phyloP scores from a whole-genome alignment of 208 protist genomes.

The Leishmania tarentolae region DNA sequence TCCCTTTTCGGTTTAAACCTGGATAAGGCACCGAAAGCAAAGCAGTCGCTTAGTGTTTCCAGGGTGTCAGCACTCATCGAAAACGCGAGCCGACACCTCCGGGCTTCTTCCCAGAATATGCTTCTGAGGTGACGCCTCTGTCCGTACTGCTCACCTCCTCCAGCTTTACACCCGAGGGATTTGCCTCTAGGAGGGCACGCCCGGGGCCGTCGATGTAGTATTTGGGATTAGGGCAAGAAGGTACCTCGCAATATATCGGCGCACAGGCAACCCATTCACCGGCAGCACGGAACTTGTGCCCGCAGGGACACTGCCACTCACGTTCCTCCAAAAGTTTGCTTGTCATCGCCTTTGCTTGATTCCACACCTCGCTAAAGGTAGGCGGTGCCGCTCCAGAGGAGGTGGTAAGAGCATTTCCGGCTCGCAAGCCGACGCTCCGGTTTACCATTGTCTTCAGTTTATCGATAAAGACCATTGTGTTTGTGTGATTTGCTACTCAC shows the following conservation, averaged over 20 bases:
- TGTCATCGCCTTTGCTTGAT: slow-evolving; percentile 60
- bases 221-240: slow-evolving; percentile 89
- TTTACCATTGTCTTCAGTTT: slow-evolving; percentile 84
- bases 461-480: slow-evolving; percentile 56
- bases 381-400: slow-evolving; percentile 39
- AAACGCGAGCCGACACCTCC: slow-evolving; percentile 74
- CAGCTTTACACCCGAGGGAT: slow-evolving; percentile 81
- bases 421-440: slow-evolving; percentile 44
- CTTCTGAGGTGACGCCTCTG: not conserved
- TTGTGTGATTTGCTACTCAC: not conserved
- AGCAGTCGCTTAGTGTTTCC: not conserved
- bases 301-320: slow-evolving; percentile 92
- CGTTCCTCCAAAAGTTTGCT: slow-evolving; percentile 77
- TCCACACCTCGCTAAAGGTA: slow-evolving; percentile 55
- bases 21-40: not conserved
- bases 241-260: slow-evolving; percentile 88
- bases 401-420: slow-evolving; percentile 51
- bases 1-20: not conserved
- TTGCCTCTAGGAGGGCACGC: slow-evolving; percentile 79
- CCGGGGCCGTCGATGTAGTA: slow-evolving; percentile 90
- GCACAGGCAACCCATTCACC: slow-evolving; percentile 86
- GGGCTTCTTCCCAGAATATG: slow-evolving; percentile 24
- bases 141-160: slow-evolving; percentile 47
- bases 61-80: slow-evolving; percentile 24
- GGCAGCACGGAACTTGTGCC: slow-evolving; percentile 83